These are phyloP conservation scores for Thelonectria blattea DNA, from an alignment of 2,329 filamentous ascomycete genomes.

Conservation along the genomic window DNA sequence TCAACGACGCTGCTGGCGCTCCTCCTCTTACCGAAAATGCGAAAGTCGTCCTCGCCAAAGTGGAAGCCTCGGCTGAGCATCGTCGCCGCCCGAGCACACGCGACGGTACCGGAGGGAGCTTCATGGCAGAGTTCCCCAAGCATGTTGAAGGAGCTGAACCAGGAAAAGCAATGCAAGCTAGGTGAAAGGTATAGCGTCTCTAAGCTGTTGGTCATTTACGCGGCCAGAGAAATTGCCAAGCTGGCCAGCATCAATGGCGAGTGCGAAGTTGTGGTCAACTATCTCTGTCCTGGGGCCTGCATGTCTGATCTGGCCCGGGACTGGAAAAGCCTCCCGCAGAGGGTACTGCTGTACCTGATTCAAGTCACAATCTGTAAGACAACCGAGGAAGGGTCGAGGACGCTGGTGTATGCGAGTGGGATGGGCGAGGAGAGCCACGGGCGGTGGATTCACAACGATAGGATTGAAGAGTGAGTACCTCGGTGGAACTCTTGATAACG, in stretches of 20 bases:
- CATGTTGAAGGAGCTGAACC: slow-evolving; percentile 4
- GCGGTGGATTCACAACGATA: neutral
- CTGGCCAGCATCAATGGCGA: neutral
- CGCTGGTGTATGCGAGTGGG: neutral
- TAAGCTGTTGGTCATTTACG: neutral
- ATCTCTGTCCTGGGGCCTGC: neutral
- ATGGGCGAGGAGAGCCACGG: neutral
- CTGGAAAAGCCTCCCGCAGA: neutral
- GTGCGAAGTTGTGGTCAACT: neutral
- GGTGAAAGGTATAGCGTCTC: neutral
- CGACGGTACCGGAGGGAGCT: slow-evolving; percentile 2
- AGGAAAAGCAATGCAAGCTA: neutral
- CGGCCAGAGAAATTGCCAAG: neutral
- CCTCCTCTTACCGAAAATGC: slow-evolving; percentile 45
- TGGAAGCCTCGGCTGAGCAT: slow-evolving; percentile 18
- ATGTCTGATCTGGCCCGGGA: neutral
- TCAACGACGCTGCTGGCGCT: slow-evolving; percentile 61
- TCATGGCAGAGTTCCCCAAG: slow-evolving; percentile 6
- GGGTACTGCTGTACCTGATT: neutral
- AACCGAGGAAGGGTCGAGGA: neutral
- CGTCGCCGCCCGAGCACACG: slow-evolving; percentile 12
- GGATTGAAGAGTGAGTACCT: neutral
- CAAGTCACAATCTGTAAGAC: neutral
- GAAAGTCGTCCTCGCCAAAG: slow-evolving; percentile 6
- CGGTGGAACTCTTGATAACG: neutral